Base-by-base conservation (phyloP, 108 stramenopile species). In the Skeletonema potamos region DNA sequence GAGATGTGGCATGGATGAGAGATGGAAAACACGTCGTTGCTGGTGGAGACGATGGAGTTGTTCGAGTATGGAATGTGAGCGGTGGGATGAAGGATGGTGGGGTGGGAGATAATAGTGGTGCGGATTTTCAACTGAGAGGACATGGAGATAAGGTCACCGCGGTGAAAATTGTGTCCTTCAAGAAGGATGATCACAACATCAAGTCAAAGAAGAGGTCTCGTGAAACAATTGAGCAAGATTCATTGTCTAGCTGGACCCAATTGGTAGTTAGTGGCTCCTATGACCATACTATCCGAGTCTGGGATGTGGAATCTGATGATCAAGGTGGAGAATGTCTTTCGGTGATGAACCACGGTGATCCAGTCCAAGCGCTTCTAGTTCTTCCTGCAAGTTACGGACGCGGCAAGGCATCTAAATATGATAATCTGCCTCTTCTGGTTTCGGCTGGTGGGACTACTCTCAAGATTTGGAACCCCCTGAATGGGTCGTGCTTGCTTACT, bases 271-370 rank as follows among this genome's bases (percentile, higher is more conserved):
- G 87, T 54, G 94, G 88, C n/a, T 88, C 86, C 26, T 92, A 92
- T 72, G 94, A 95, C 72, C 91, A 92, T 57, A 87, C 94, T 2
- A 75, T 95, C 71, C 89, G 94, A 11, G 83, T 90, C 26, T 95
- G 94, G 94, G 86, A 89, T 66, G 54, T 89, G 17, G 74, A 79
- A 4, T 66, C 77, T 10, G 36, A 70, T 28, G 62, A 74, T 27
- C 72, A 28, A n/a, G 73, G 64, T 33, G 81, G 88, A 51, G 70
- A 82, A 44, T 91, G 90, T 70, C 56, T 91, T 29, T 68, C 89
- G 1, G 72, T 92, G 2, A 77, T 92, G 74, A 69, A 80, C 34
- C 94, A 95, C 66, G 91, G 87, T 17, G 84, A 76, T 56, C 94
- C 94, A n/a, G 90, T 95, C 28, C 90, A 95, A 80, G 77, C 86